Conservation (phyloP, 306 rosid species). For the Aeschynomene evenia region DNA sequence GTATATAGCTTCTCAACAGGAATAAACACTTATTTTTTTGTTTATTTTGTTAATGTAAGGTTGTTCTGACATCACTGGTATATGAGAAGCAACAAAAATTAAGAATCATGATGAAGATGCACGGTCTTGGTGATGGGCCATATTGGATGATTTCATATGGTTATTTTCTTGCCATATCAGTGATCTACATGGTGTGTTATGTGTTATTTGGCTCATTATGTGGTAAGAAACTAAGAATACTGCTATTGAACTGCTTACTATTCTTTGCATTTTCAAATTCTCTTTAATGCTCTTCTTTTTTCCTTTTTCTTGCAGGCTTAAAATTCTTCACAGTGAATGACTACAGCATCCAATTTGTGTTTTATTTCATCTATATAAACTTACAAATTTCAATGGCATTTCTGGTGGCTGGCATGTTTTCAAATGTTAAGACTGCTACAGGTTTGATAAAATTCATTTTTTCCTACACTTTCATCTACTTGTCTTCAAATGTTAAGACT, state of each 20-base stretch:
- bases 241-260: conserved; percentile 11
- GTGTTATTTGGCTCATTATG: conserved; percentile 69
- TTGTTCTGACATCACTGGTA: conserved; percentile 65
- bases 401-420: conserved; percentile 63
- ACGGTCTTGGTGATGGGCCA: conserved; percentile 90
- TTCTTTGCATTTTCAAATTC: conserved; percentile 22
- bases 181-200: conserved; percentile 60
- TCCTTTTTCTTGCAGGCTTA: conserved; percentile 63
- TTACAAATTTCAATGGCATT: conserved; percentile 77
- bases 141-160: conserved; percentile 82
- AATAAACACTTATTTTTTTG: neutral
- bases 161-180: conserved; percentile 63
- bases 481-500: neutral
- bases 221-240: conserved; percentile 62
- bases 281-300: conserved; percentile 29
- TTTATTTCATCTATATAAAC: conserved; percentile 76
- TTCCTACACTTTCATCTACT: no score
- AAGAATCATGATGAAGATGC: conserved; percentile 99
- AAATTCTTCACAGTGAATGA: conserved; percentile 72
- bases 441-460: conserved; percentile 46
- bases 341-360: conserved; percentile 79
- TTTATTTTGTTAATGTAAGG: conserved; percentile 45
- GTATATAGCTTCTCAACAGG: conserved; percentile 7
- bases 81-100: conserved; percentile 79
- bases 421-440: conserved; percentile 74